These are phyloP conservation scores for Pisolithus tinctorius DNA, from an alignment of 768 basidiomycete species.

Conservation along the genomic window DNA sequence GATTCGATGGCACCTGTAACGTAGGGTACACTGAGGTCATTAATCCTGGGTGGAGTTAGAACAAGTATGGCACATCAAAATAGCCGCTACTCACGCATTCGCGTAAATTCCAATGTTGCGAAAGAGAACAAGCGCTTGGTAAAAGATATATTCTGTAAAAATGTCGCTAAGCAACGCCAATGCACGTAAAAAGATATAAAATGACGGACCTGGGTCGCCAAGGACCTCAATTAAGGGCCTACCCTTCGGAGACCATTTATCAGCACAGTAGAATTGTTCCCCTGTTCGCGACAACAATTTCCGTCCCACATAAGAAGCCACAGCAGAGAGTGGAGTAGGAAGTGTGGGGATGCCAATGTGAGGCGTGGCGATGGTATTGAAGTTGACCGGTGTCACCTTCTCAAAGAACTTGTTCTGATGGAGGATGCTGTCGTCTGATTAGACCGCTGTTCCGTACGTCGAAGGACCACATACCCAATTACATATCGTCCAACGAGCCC, in stretches of 20 bases:
- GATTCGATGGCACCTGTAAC: slow-evolving; percentile 68
- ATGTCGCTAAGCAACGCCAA: neutral
- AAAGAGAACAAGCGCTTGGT: slow-evolving; percentile 63
- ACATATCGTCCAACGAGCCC: slow-evolving; percentile 78
- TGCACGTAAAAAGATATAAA: neutral
- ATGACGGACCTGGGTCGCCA: slow-evolving; percentile 64
- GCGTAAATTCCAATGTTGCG: slow-evolving; percentile 70
- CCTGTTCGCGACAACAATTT: slow-evolving; percentile 73
- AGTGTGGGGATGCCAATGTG: slow-evolving; percentile 70
- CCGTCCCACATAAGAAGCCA: slow-evolving; percentile 54
- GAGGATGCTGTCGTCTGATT: slow-evolving; percentile 42
- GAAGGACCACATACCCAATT: slow-evolving; percentile 46
- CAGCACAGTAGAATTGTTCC: slow-evolving; percentile 66
- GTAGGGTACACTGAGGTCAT: slow-evolving; percentile 80
- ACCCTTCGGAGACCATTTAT: slow-evolving; percentile 66
- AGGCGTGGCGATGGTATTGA: slow-evolving; percentile 79
- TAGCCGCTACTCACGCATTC: slow-evolving; percentile 49
- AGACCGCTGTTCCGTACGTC: slow-evolving; percentile 3
- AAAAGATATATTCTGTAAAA: slow-evolving; percentile 61
- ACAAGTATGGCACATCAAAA: neutral
- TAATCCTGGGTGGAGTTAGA: slow-evolving; percentile 37
- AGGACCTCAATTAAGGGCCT: slow-evolving; percentile 67
- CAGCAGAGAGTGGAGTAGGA: slow-evolving; percentile 48
- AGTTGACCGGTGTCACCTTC: slow-evolving; percentile 65
- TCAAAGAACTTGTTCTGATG: slow-evolving; percentile 68